phyloP scores from a whole-genome alignment of 495 filamentous ascomycete species.

The Podospora conica region DNA sequence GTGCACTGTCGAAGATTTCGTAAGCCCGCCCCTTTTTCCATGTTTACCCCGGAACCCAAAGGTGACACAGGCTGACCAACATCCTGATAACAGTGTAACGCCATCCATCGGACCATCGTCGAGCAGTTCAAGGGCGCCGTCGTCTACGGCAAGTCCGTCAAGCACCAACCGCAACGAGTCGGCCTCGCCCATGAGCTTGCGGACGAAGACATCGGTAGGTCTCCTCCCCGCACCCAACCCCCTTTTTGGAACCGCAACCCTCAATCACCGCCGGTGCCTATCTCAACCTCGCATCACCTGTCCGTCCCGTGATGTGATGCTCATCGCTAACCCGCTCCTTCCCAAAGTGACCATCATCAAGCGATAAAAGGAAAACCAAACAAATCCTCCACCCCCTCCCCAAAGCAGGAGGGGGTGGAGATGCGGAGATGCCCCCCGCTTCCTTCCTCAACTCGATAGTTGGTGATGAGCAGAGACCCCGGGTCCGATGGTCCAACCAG shows the following conservation, averaged over 20 bases:
- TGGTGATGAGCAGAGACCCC: not conserved
- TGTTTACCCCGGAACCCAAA: not conserved
- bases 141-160: constrained; percentile 95
- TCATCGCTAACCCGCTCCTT: constrained; percentile 23
- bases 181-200: constrained; percentile 85
- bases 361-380: constrained; percentile 52
- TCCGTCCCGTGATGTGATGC: not conserved
- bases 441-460: not conserved
- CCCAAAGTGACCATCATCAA: constrained; percentile 84
- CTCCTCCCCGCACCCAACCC: constrained; percentile 12
- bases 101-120: constrained; percentile 92
- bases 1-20: constrained; percentile 95
- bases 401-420: not conserved
- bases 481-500: not conserved
- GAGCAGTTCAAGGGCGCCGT: constrained; percentile 94
- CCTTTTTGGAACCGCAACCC: not conserved
- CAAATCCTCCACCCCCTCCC: not conserved
- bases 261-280: not conserved
- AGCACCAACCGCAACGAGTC: constrained; percentile 96
- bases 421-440: not conserved
- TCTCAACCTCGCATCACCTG: not conserved
- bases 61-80: not conserved
- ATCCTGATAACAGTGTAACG: constrained; percentile 65
- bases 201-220: constrained; percentile 95
- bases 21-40: constrained; percentile 30